Percentiles rank a stretch among this genome's conserved stretches.
These are phyloP conservation scores for Lepiota venenata DNA, from an alignment of 768 basidiomycete genomes.

Conservation along the genomic window DNA sequence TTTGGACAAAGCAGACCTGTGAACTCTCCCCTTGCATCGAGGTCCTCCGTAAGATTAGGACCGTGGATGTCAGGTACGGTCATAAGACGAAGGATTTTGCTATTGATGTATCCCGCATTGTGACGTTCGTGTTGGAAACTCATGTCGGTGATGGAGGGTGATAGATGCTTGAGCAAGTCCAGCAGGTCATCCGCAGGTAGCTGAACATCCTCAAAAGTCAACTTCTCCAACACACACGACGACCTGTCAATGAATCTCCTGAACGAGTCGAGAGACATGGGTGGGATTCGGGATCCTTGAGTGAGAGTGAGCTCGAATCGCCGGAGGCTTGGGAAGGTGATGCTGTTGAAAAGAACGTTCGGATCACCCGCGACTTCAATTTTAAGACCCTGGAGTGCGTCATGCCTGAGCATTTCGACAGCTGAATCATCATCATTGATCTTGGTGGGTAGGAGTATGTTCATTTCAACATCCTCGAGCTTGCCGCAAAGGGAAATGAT, in stretches of 20 bases:
- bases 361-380: slow-evolving; percentile 19
- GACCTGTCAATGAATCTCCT: slow-evolving; percentile 10
- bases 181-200: slow-evolving; percentile 8
- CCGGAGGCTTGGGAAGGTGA: slow-evolving; percentile 23
- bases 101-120: slow-evolving; percentile 8
- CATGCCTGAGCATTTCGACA: slow-evolving; percentile 12
- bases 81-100: slow-evolving; percentile 15
- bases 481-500: slow-evolving; percentile 14
- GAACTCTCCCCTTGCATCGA: neutral
- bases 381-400: slow-evolving; percentile 19
- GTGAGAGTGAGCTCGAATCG: slow-evolving; percentile 17
- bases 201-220: slow-evolving; percentile 9
- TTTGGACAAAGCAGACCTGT: slow-evolving; percentile 16
- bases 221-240: slow-evolving; percentile 6
- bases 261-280: slow-evolving; percentile 5
- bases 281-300: slow-evolving; percentile 11
- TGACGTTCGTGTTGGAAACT: slow-evolving; percentile 10
- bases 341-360: slow-evolving; percentile 17
- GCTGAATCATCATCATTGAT: slow-evolving; percentile 9
- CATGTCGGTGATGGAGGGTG: slow-evolving; percentile 8
- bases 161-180: slow-evolving; percentile 5
- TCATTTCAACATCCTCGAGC: slow-evolving; percentile 12
- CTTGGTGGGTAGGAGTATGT: slow-evolving; percentile 9
- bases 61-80: slow-evolving; percentile 22
- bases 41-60: slow-evolving; percentile 12